Percentiles rank a stretch among this genome's conserved stretches.
Evolutionary conservation across 139 green algal genomes (phyloP).

Genomic region (Desmodesmus armatus): DNA sequence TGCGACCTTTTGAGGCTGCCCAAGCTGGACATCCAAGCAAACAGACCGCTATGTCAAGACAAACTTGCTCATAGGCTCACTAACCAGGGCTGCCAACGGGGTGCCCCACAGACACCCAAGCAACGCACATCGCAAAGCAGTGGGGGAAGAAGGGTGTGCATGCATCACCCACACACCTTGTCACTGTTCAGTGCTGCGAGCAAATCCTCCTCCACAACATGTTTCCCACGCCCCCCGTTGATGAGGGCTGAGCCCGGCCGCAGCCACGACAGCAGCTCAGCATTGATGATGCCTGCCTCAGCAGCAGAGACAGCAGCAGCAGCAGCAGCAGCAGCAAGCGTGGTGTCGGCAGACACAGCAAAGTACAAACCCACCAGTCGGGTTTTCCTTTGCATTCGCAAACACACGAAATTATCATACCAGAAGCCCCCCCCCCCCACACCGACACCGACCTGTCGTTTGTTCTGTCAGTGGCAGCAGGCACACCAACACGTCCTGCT

Average conservation of each 20-base stretch:
- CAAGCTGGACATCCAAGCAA: no score
- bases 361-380: no score
- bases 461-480: not conserved
- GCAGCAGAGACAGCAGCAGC: not conserved
- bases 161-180: no score
- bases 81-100: no score
- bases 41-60: no score
- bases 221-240: conserved; percentile 67
- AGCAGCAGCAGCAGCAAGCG: not conserved
- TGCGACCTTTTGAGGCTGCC: not conserved
- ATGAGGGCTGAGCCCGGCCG: conserved; percentile 58
- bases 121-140: no score
- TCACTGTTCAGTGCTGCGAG: conserved; percentile 61
- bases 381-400: no score
- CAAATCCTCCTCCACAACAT: conserved; percentile 68
- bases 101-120: no score
- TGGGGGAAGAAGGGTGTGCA: no score
- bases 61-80: not conserved
- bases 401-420: no score
- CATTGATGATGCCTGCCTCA: conserved; percentile 56
- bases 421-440: no score
- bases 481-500: not conserved
- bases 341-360: no score
- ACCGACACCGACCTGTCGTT: conserved; percentile 24
- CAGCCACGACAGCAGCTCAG: conserved; percentile 63